Conservation (phyloP, 2,329 filamentous ascomycete species). For the Fonsecaea erecta region DNA sequence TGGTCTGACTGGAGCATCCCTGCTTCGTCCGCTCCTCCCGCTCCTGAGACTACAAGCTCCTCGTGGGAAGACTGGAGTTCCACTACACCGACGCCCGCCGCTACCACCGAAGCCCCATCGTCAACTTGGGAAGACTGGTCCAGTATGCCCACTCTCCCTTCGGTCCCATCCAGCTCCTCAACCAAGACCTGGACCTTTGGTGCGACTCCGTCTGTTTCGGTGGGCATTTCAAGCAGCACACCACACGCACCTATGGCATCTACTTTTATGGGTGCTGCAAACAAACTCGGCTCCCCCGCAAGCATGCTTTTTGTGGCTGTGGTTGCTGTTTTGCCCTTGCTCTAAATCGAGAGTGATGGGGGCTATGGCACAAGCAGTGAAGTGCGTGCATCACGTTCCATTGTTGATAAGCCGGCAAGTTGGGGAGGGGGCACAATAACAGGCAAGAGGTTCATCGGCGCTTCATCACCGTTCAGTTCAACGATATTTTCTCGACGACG, state of each 20-base stretch:
- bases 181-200: conserved; percentile 9
- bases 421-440: not conserved
- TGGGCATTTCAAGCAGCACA: conserved; percentile 1
- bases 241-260: conserved; percentile 3
- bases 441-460: not conserved
- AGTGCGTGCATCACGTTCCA: not conserved
- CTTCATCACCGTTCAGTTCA: not conserved
- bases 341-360: not conserved
- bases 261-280: conserved; percentile 8
- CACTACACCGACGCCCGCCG: not conserved
- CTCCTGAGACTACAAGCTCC: conserved; percentile 1
- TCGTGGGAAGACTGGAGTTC: conserved; percentile 10
- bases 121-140: conserved; percentile 14
- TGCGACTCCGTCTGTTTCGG: not conserved
- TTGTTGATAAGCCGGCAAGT: not conserved
- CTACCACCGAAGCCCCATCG: not conserved
- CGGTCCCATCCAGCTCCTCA: not conserved
- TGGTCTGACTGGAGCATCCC: conserved; percentile 4
- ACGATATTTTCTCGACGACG: not conserved
- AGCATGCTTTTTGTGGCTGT: not conserved
- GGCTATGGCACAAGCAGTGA: not conserved
- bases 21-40: not conserved
- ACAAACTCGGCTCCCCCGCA: conserved; percentile 7
- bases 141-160: not conserved
- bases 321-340: not conserved